These are phyloP conservation scores for Helichrysum umbraculigerum DNA, from an alignment of 129 eudicot genomes.

Conservation along the genomic window DNA sequence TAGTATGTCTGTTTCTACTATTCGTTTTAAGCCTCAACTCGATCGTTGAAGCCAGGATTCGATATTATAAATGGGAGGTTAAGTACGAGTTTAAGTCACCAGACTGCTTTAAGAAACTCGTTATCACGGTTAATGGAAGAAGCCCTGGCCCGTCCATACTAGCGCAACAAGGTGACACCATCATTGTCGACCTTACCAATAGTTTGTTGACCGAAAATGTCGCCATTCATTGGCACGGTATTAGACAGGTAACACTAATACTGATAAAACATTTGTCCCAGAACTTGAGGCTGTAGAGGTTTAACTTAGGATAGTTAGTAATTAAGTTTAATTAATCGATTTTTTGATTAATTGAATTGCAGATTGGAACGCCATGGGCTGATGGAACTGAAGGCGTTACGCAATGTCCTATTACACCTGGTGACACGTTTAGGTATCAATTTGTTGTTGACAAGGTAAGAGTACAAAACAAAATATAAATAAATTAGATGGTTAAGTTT, in stretches of 20 bases:
- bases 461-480: background rate
- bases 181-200: slow-evolving; percentile 71
- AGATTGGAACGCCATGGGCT: slow-evolving; percentile 82
- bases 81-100: slow-evolving; percentile 77
- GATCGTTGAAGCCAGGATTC: slow-evolving; percentile 48
- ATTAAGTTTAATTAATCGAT: background rate
- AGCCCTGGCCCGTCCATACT: slow-evolving; percentile 75
- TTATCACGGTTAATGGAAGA: slow-evolving; percentile 65
- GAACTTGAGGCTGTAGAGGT: too few relatives aligned
- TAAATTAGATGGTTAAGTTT: background rate
- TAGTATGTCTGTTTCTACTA: slow-evolving; percentile 24
- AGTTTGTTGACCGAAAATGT: slow-evolving; percentile 76
- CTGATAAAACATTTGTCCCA: background rate
- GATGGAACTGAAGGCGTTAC: slow-evolving; percentile 89
- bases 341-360: slow-evolving; percentile 14
- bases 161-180: slow-evolving; percentile 68
- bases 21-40: slow-evolving; percentile 26
- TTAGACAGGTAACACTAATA: slow-evolving; percentile 61
- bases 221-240: slow-evolving; percentile 94
- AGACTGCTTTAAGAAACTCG: slow-evolving; percentile 64
- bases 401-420: slow-evolving; percentile 82
- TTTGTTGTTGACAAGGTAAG: slow-evolving; percentile 88
- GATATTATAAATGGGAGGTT: slow-evolving; percentile 74
- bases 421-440: slow-evolving; percentile 72
- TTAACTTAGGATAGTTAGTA: background rate